Conservation (phyloP, 1,284 basidiomycete genomes). For the Tilletia walkeri region DNA sequence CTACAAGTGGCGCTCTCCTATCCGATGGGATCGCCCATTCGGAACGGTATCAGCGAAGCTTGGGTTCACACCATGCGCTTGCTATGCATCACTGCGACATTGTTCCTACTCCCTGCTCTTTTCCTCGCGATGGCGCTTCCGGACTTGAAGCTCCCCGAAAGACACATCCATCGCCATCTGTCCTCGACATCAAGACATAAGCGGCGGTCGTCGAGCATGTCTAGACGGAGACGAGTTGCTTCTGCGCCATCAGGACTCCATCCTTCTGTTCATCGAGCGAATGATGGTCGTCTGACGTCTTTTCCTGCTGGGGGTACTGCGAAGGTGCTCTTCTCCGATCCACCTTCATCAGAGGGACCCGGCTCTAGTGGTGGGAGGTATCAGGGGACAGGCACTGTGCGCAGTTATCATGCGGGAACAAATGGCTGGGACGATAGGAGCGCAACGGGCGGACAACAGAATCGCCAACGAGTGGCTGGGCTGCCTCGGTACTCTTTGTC, state of each 20-base stretch:
- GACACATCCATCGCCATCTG: conserved; percentile 13
- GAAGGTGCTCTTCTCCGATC: no score
- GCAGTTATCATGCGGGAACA: no score
- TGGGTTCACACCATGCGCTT: conserved; percentile 51
- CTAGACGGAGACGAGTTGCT: not conserved
- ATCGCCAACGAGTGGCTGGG: no score
- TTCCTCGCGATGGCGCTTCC: conserved; percentile 43
- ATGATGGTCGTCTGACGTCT: not conserved
- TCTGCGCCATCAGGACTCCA: not conserved
- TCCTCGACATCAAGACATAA: not conserved
- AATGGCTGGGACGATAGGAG: no score
- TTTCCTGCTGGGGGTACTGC: not conserved
- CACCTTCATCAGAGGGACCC: no score
- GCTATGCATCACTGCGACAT: conserved; percentile 44
- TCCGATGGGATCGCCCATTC: conserved; percentile 43
- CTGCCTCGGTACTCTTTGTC: no score
- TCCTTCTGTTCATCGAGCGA: not conserved
- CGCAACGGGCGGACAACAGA: no score
- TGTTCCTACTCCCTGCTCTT: conserved; percentile 46
- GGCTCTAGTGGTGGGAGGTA: no score
- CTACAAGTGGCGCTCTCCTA: conserved; percentile 53
- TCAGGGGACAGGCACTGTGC: no score
- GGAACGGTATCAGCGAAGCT: conserved; percentile 52
- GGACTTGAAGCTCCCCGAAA: conserved; percentile 33
- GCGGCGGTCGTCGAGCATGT: not conserved